Evolutionary conservation across 75 land plant genomes (phyloP).

Genomic region (Pinus taeda): DNA sequence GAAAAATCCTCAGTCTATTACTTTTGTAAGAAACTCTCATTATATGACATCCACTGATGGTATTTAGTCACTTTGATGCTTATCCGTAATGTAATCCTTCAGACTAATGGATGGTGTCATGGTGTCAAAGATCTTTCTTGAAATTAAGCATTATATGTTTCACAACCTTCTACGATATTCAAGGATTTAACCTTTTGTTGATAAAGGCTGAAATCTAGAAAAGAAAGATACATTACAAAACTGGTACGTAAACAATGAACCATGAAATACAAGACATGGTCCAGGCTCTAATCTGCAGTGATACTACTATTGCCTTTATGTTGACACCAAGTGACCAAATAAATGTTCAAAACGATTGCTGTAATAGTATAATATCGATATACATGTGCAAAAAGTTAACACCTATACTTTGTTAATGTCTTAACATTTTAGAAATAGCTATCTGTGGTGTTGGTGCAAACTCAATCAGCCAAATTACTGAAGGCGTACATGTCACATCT

Average conservation of each 20-base stretch:
- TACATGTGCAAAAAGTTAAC: no score
- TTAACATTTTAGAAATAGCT: no score
- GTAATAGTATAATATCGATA: no score
- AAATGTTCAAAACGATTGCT: not conserved
- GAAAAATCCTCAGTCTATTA: not conserved
- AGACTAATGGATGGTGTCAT: not conserved
- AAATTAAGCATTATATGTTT: not conserved
- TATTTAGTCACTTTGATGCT: not conserved
- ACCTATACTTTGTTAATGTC: no score
- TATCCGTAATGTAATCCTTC: not conserved
- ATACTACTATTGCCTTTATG: not conserved
- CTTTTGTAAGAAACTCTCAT: not conserved
- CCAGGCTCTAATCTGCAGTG: not conserved
- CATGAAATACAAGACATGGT: not conserved
- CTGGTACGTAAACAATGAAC: not conserved
- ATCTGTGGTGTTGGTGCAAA: no score
- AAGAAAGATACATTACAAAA: not conserved
- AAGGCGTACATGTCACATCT: not conserved
- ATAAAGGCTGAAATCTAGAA: not conserved
- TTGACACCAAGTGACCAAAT: not conserved
- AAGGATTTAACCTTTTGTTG: not conserved
- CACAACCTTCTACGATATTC: not conserved
- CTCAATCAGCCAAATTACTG: no score
- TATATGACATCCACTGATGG: not conserved
- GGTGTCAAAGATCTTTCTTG: not conserved